Evolutionary conservation across 2,329 filamentous ascomycete species (phyloP), one percentile per base, ranked within the genome.

Genomic region (Pseudogymnoascus sp.): DNA sequence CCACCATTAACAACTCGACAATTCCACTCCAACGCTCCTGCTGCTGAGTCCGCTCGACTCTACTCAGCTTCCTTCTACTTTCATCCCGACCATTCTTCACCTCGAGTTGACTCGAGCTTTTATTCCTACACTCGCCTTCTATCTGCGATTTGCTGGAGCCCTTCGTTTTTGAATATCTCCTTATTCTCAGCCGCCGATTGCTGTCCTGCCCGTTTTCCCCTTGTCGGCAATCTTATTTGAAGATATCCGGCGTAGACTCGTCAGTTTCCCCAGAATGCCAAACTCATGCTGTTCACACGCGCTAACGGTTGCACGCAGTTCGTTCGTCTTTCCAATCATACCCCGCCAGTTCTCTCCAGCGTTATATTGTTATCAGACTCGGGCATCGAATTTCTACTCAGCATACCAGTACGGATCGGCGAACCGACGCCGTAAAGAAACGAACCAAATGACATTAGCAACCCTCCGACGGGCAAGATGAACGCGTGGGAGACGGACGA

Each of bases 401-500:
- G 29, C 54, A 31, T 59, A 37, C 26, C 26, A 59, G 14, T 29
- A 31, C 54, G 21, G 54, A 37, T 16, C 54, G 54, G 54, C 54
- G 54, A 31, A 31, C 18, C 40, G 18, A 23, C 40, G 40, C 40
- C 40, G 40, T 45, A 45, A 45, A 18, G 40, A 45, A 45, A 45
- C 40, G 40, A 45, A 45, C 40, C 40, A 45, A 45, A 45, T 45
- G 40, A 45, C 40, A 45, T 23, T 45, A 21, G 40, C 40, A 45
- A 45, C 40, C 40, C 40, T 45, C 40, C 51, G 31, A 59, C 51
- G 26, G 45, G n/a, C 51, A 73, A 64, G 54, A 86, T 86, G 83
- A 77, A 77, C 65, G 77, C 76, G 57, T 86, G 84, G 83, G 82
- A 86, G 72, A 87, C 83, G 5, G 85, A 87, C 66, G 83, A 87